These are phyloP conservation scores for Penicillium sp. DNA, from an alignment of 2,329 filamentous ascomycete species.

Conservation along the genomic window DNA sequence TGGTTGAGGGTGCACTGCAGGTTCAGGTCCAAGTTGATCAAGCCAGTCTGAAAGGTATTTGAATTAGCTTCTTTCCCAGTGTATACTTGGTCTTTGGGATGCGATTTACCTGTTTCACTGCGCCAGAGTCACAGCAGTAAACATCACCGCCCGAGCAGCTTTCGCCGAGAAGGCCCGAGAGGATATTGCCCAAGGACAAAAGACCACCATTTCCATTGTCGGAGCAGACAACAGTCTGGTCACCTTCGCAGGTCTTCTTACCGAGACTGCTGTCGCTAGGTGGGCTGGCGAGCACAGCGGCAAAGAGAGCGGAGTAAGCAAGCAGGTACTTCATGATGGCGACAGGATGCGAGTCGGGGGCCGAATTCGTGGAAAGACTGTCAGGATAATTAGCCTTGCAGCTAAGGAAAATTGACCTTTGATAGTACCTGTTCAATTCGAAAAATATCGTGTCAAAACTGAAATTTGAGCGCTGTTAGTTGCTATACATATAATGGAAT, in stretches of 20 bases:
- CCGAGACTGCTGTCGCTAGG: neutral
- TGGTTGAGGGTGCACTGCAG: constrained; percentile 14
- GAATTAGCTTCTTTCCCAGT: neutral
- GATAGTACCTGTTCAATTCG: neutral
- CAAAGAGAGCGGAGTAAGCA: neutral
- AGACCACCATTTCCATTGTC: constrained; percentile 11
- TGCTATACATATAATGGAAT: neutral
- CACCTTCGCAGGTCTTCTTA: neutral
- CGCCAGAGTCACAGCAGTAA: constrained; percentile 13
- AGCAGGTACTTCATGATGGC: constrained; percentile 2
- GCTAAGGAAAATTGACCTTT: neutral
- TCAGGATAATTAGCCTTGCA: neutral
- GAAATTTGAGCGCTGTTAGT: neutral
- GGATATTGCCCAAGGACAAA: constrained; percentile 14
- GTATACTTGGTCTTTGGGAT: too few species aligned
- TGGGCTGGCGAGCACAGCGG: neutral
- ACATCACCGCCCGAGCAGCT: constrained; percentile 12
- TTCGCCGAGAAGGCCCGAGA: constrained; percentile 10
- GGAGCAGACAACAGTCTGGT: constrained; percentile 11
- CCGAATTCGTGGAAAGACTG: neutral
- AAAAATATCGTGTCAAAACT: neutral
- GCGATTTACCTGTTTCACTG: constrained; percentile 2
- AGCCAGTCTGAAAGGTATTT: constrained; percentile 1
- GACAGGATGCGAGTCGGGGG: neutral
- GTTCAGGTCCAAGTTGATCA: constrained; percentile 13